Conservation (phyloP, 805 yeast species). For the Geotrichum ghanense region DNA sequence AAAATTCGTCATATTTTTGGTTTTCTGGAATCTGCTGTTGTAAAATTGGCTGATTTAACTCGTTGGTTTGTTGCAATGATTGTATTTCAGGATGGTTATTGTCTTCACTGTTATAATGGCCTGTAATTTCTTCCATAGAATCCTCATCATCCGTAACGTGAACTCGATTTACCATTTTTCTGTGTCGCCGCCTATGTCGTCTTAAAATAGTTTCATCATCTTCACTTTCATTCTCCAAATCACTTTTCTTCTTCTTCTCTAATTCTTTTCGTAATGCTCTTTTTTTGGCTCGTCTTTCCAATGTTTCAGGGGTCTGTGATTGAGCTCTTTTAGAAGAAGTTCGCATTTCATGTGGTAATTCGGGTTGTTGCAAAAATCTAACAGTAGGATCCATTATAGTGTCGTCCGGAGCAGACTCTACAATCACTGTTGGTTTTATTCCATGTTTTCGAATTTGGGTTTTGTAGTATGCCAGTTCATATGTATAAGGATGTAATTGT, state of each 20-base stretch:
- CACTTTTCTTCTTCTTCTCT: too few species aligned
- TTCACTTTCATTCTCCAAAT: too few species aligned
- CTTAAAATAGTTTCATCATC: neutral
- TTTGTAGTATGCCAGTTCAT: neutral
- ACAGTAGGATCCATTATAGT: neutral
- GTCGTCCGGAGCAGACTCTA: neutral
- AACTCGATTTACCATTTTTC: neutral
- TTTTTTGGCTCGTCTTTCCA: neutral
- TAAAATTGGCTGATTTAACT: too few species aligned
- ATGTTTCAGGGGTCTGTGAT: too few species aligned
- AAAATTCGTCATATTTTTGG: too few species aligned
- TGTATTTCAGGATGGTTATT: too few species aligned
- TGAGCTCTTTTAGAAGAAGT: too few species aligned
- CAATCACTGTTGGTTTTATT: neutral
- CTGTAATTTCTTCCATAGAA: neutral
- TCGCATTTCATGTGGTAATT: too few species aligned
- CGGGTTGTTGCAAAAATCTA: neutral
- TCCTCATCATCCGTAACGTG: neutral
- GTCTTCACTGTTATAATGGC: too few species aligned
- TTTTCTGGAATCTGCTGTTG: too few species aligned
- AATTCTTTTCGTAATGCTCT: too few species aligned
- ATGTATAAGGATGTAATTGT: neutral
- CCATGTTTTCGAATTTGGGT: slow-evolving; percentile 1
- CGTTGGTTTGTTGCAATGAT: too few species aligned
- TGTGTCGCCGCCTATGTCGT: neutral